These are phyloP conservation scores for Aspergillus neoniger DNA, from an alignment of 2,329 filamentous ascomycete genomes.

Conservation along the genomic window DNA sequence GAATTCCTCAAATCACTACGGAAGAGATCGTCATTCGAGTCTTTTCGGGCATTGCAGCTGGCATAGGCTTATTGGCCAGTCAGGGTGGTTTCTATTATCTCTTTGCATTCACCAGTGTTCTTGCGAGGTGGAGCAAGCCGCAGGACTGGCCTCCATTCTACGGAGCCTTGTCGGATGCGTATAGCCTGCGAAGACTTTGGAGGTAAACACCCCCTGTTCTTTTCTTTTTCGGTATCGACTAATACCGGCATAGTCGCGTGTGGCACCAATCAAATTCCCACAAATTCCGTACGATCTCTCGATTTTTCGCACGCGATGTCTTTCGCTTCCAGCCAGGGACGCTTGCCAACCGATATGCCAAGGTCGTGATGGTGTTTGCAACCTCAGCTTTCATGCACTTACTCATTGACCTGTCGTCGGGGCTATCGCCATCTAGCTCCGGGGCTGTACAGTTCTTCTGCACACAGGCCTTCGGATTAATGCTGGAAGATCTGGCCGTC, in stretches of 20 bases:
- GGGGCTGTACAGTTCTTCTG: conserved; percentile 8
- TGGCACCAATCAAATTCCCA: conserved; percentile 15
- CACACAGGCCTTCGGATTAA: conserved; percentile 3
- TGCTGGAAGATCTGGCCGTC: conserved; percentile 6
- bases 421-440: neutral
- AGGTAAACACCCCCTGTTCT: neutral
- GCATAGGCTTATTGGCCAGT: neutral
- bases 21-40: conserved; percentile 6
- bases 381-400: conserved; percentile 11
- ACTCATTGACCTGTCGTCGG: conserved; percentile 9
- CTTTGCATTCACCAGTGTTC: conserved; percentile 1
- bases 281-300: conserved; percentile 5
- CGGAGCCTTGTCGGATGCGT: conserved; percentile 6
- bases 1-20: neutral
- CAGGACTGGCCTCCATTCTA: conserved; percentile 12
- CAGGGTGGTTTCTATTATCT: conserved; percentile 5
- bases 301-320: neutral
- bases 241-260: neutral
- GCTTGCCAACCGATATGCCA: neutral
- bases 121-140: neutral
- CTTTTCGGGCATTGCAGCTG: neutral
- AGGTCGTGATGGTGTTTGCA: neutral
- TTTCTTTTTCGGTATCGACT: neutral
- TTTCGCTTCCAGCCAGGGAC: neutral
- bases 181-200: conserved; percentile 9